Conservation (phyloP, 169 alveolate genomes). For the Plasmodium yoelii region DNA sequence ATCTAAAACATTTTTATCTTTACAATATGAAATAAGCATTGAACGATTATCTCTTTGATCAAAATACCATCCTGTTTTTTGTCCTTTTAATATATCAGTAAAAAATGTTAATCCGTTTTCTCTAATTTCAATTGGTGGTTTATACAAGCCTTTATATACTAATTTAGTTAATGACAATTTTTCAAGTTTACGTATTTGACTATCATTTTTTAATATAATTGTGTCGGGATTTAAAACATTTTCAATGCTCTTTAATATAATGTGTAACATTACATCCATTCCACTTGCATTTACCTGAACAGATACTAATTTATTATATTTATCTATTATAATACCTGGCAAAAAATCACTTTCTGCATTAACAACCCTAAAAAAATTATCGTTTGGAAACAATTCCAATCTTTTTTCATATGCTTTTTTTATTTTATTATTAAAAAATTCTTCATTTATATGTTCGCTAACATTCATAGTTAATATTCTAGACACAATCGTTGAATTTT, state of each 20-base stretch:
- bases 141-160: slow-evolving; percentile 67
- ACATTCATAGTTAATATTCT: slow-evolving; percentile 61
- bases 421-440: slow-evolving; percentile 67
- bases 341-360: slow-evolving; percentile 79
- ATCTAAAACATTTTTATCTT: slow-evolving; percentile 75
- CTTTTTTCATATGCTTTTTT: slow-evolving; percentile 70
- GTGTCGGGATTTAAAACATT: slow-evolving; percentile 54
- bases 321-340: slow-evolving; percentile 79
- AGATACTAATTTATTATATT: slow-evolving; percentile 47
- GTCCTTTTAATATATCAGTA: slow-evolving; percentile 77
- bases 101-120: slow-evolving; percentile 80
- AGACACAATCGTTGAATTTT: slow-evolving; percentile 61
- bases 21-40: slow-evolving; percentile 73
- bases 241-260: slow-evolving; percentile 64
- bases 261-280: slow-evolving; percentile 65
- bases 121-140: slow-evolving; percentile 68
- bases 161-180: slow-evolving; percentile 65
- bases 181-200: slow-evolving; percentile 67
- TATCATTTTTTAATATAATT: slow-evolving; percentile 68
- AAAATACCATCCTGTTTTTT: slow-evolving; percentile 80
- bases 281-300: slow-evolving; percentile 78
- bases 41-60: slow-evolving; percentile 76
- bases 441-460: slow-evolving; percentile 63
- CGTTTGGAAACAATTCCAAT: slow-evolving; percentile 46
- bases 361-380: slow-evolving; percentile 75